Evolutionary conservation across 257 asterid genomes (phyloP).

Genomic region (Capsicum chinense): DNA sequence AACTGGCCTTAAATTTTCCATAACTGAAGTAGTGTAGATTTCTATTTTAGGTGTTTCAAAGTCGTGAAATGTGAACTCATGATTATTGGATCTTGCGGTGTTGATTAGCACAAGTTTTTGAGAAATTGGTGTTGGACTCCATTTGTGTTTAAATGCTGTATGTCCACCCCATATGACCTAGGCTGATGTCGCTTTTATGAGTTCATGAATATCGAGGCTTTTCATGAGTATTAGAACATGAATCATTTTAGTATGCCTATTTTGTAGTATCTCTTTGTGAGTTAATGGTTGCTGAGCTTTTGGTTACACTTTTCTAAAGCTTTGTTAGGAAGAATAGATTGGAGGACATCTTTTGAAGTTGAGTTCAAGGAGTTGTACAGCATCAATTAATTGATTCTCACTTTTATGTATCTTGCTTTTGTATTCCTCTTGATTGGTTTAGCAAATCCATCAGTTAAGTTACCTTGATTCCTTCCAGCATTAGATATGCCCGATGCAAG

Average conservation of each 20-base stretch:
- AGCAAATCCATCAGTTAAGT: constrained; percentile 14
- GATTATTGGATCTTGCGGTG: neutral
- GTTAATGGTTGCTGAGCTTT: constrained; percentile 34
- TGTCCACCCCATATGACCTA: too few relatives aligned
- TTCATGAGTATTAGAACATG: too few relatives aligned
- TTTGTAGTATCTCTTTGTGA: constrained; percentile 11
- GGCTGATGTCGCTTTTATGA: too few relatives aligned
- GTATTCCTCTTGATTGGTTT: neutral
- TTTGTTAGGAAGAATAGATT: constrained; percentile 29
- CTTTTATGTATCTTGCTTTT: neutral
- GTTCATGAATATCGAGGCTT: too few relatives aligned
- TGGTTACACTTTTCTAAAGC: constrained; percentile 35
- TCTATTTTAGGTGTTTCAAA: neutral
- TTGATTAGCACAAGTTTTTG: too few relatives aligned
- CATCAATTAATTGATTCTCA: constrained; percentile 25
- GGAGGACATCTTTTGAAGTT: constrained; percentile 32
- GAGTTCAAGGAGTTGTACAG: constrained; percentile 12
- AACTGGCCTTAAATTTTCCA: too few relatives aligned
- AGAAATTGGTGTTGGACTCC: too few relatives aligned
- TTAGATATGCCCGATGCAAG: neutral
- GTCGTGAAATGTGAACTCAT: neutral
- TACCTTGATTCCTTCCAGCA: neutral
- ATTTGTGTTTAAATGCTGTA: too few relatives aligned
- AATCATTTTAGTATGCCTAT: neutral
- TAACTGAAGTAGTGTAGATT: neutral